phyloP scores from a whole-genome alignment of 306 rosid genomes.

The Trichosanthes truncata region DNA sequence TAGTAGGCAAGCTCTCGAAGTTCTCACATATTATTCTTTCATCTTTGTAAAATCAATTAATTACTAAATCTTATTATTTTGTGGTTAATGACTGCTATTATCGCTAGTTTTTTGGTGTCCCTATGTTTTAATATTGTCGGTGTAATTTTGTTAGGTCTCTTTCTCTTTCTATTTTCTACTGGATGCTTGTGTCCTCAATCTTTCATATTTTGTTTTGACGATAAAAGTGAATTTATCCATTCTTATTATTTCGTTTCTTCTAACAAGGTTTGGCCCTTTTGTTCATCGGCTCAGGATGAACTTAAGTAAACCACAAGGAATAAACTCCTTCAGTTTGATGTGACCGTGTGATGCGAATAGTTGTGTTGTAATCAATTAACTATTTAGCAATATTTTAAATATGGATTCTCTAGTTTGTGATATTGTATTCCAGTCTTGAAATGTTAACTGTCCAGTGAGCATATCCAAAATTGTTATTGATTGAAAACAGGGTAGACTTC shows the following conservation, averaged over 20 bases:
- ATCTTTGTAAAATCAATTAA: background rate
- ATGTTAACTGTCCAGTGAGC: background rate
- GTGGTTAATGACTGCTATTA: background rate
- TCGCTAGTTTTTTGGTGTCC: background rate
- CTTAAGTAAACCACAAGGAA: background rate
- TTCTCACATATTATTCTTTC: conserved; percentile 15
- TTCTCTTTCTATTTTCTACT: background rate
- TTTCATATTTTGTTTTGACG: background rate
- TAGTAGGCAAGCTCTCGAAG: conserved; percentile 47
- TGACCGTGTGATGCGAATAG: background rate
- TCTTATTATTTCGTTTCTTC: background rate
- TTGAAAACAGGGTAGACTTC: background rate
- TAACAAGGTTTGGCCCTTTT: background rate
- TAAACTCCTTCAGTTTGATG: background rate
- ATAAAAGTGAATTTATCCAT: background rate
- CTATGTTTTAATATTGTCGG: background rate
- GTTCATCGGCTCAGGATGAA: background rate
- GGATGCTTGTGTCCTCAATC: background rate
- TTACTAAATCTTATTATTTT: background rate
- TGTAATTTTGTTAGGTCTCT: background rate
- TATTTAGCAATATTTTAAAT: background rate
- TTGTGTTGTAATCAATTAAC: background rate
- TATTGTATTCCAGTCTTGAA: background rate
- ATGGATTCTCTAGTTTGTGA: background rate
- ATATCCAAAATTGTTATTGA: background rate